phyloP scores from a whole-genome alignment of 441 rosid species.

The Gossypium schwendimanii region DNA sequence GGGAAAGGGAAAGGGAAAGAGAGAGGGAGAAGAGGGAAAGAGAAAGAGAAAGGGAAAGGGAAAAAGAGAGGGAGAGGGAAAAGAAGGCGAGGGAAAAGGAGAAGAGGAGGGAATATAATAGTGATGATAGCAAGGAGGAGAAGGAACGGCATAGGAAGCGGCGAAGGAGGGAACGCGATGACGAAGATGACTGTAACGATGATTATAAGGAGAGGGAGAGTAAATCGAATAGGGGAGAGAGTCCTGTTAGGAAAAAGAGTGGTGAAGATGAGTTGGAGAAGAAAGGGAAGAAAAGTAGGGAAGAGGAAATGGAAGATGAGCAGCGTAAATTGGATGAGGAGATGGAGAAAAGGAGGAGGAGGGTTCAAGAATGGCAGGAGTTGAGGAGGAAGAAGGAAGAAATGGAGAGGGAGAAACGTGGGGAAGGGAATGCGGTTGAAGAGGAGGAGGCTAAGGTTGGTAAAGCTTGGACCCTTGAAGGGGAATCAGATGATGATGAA shows the following conservation, averaged over 20 bases:
- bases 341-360: conserved; percentile 84
- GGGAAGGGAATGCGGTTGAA: conserved; percentile 40
- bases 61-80: conserved; percentile 42
- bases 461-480: conserved; percentile 84
- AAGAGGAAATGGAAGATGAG: conserved; percentile 67
- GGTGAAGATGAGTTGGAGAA: conserved; percentile 42
- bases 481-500: conserved; percentile 92
- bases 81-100: conserved; percentile 42
- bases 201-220: conserved; percentile 44
- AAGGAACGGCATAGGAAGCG: conserved; percentile 21
- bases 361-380: conserved; percentile 99
- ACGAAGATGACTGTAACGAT: conserved; percentile 24
- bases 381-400: conserved; percentile 81
- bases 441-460: conserved; percentile 45
- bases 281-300: conserved; percentile 48
- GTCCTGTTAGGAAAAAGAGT: conserved; percentile 33
- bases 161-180: conserved; percentile 38
- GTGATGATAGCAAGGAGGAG: conserved; percentile 37
- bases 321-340: conserved; percentile 73
- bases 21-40: conserved; percentile 5
- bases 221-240: conserved; percentile 46
- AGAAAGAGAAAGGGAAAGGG: conserved; percentile 30
- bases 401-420: conserved; percentile 45
- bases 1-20: conserved; percentile 26
- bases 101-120: conserved; percentile 35